phyloP scores from a whole-genome alignment of 1,284 basidiomycete species.

The Malassezia nana region DNA sequence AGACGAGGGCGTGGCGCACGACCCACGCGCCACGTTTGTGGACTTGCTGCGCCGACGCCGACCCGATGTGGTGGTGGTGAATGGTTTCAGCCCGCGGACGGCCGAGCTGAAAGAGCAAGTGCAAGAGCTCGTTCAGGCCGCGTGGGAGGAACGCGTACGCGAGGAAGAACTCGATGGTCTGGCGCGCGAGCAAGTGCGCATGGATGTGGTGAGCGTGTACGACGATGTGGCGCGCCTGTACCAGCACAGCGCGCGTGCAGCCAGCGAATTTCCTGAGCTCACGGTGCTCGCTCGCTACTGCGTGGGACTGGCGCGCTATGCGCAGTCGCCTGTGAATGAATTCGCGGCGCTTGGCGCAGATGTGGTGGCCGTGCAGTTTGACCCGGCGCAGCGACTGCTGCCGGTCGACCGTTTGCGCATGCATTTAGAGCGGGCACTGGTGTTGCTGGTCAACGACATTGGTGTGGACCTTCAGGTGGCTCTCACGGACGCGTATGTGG shows the following conservation, averaged over 20 bases:
- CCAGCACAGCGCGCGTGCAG: constrained; percentile 77
- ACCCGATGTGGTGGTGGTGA: constrained; percentile 80
- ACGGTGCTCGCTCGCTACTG: constrained; percentile 81
- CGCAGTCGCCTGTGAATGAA: constrained; percentile 69
- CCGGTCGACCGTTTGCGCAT: constrained; percentile 71
- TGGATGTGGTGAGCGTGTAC: constrained; percentile 64
- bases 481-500: constrained; percentile 74
- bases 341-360: constrained; percentile 42
- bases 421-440: constrained; percentile 74
- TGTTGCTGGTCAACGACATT: constrained; percentile 79
- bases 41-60: constrained; percentile 70
- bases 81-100: constrained; percentile 62
- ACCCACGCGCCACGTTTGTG: constrained; percentile 56
- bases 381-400: constrained; percentile 68
- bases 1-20: constrained; percentile 52
- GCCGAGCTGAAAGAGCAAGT: constrained; percentile 58
- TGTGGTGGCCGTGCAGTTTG: constrained; percentile 47
- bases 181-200: constrained; percentile 23
- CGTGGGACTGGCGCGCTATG: constrained; percentile 82
- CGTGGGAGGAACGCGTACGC: constrained; percentile 47
- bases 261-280: constrained; percentile 72
- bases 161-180: constrained; percentile 23
- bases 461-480: constrained; percentile 94
- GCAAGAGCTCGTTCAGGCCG: constrained; percentile 59
- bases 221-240: constrained; percentile 92